Conservation (phyloP, 2,329 filamentous ascomycete species). For the Diaporthe sp. region DNA sequence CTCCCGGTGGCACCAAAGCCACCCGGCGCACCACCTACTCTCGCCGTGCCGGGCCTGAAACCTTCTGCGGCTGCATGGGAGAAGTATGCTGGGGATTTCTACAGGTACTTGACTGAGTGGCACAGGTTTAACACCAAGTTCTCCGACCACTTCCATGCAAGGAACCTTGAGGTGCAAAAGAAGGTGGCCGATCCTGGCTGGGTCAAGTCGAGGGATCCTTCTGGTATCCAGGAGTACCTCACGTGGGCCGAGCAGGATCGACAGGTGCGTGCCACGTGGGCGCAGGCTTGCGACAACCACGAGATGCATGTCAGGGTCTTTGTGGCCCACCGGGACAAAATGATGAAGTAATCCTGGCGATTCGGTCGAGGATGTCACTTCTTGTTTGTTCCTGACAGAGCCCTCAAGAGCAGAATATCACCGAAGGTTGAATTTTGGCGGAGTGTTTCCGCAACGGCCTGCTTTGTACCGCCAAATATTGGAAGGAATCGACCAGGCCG, state of each 20-base stretch:
- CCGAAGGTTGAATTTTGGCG: too few relatives aligned
- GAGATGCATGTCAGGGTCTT: conserved; percentile 71
- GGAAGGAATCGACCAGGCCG: not conserved
- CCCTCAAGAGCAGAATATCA: not conserved
- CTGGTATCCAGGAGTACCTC: conserved; percentile 70
- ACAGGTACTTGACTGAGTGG: conserved; percentile 67
- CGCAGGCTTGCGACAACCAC: conserved; percentile 71
- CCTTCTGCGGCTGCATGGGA: conserved; percentile 61
- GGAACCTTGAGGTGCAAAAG: conserved; percentile 60
- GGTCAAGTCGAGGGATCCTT: conserved; percentile 57
- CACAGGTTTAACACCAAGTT: conserved; percentile 65
- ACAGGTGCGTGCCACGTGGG: conserved; percentile 73
- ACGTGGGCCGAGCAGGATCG: conserved; percentile 75
- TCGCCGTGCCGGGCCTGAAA: conserved; percentile 59
- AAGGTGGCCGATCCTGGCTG: conserved; percentile 59
- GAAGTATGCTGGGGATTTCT: conserved; percentile 68
- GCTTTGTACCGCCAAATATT: not conserved
- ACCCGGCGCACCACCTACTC: conserved; percentile 61
- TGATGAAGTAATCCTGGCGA: conserved; percentile 54
- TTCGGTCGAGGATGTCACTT: not conserved
- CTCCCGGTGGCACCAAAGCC: conserved; percentile 65
- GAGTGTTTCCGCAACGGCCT: not conserved
- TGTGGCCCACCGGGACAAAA: conserved; percentile 60
- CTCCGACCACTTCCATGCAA: conserved; percentile 68
- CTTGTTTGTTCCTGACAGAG: not conserved